phyloP scores from a whole-genome alignment of 441 rosid species.

The Daphne laureola region DNA sequence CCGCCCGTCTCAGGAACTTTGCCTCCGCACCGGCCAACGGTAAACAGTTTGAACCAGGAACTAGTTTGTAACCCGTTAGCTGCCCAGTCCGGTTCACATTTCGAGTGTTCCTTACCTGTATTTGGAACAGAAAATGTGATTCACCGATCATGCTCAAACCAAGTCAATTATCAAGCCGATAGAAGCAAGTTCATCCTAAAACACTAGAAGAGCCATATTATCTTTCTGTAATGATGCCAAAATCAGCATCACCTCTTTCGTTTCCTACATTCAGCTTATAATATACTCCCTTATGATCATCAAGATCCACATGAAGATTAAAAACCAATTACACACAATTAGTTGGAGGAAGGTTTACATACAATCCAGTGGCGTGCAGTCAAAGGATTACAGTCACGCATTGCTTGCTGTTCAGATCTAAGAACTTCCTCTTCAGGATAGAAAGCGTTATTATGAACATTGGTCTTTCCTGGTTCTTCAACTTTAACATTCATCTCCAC shows the following conservation, averaged over 20 bases:
- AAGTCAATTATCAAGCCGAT: no score
- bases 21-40: slow-evolving; percentile 48
- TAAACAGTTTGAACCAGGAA: slow-evolving; percentile 47
- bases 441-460: slow-evolving; percentile 46
- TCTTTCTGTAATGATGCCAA: no score
- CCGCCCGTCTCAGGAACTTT: slow-evolving; percentile 39
- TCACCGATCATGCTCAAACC: neutral
- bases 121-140: slow-evolving; percentile 1
- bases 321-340: neutral
- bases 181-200: no score
- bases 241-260: no score
- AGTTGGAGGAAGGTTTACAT: slow-evolving; percentile 13
- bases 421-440: slow-evolving; percentile 42
- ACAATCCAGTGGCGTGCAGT: slow-evolving; percentile 48
- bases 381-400: slow-evolving; percentile 43
- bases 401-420: slow-evolving; percentile 35
- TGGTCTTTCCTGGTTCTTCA: slow-evolving; percentile 42
- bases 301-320: neutral
- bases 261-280: no score
- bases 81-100: slow-evolving; percentile 45
- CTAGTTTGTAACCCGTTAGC: slow-evolving; percentile 44
- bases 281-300: no score
- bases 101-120: slow-evolving; percentile 46
- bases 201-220: no score
- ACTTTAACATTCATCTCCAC: slow-evolving; percentile 43